A percentile compares a stretch with the other conserved stretches of the same genome.
These are phyloP conservation scores for Camellia sinensis DNA, from an alignment of 148 eudicot genomes.

Conservation along the genomic window DNA sequence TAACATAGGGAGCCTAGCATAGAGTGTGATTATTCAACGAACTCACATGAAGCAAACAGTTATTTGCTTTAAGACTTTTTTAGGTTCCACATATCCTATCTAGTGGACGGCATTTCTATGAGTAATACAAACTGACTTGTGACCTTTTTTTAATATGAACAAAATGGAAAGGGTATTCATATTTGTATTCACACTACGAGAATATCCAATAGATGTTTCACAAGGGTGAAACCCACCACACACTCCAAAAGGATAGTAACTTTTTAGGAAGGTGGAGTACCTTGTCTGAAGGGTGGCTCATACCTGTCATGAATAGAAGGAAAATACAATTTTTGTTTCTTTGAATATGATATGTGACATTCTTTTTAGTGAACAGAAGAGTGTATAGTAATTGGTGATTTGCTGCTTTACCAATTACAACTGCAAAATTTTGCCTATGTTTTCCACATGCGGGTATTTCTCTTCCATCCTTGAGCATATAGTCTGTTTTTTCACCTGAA, in stretches of 20 bases:
- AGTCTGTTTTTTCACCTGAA: background rate
- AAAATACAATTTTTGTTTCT: too few relatives aligned
- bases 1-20: too few relatives aligned
- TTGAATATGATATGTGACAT: background rate
- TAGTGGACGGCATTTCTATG: background rate
- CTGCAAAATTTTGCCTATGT: background rate
- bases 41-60: background rate
- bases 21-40: background rate
- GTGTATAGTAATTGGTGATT: background rate
- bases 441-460: background rate
- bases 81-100: background rate
- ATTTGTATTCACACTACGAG: too few relatives aligned
- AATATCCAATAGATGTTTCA: too few relatives aligned
- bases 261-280: too few relatives aligned
- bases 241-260: too few relatives aligned
- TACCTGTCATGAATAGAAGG: too few relatives aligned
- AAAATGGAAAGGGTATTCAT: too few relatives aligned
- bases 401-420: background rate
- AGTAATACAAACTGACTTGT: too few relatives aligned
- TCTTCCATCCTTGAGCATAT: background rate
- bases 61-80: background rate
- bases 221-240: too few relatives aligned
- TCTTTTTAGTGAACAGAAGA: background rate
- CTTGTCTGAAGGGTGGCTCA: too few relatives aligned
- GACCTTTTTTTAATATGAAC: background rate